Percentiles rank a stretch among this genome's conserved stretches.
These are phyloP conservation scores for Fraxinus angustifolia DNA, from an alignment of 305 asterid genomes.

Conservation along the genomic window DNA sequence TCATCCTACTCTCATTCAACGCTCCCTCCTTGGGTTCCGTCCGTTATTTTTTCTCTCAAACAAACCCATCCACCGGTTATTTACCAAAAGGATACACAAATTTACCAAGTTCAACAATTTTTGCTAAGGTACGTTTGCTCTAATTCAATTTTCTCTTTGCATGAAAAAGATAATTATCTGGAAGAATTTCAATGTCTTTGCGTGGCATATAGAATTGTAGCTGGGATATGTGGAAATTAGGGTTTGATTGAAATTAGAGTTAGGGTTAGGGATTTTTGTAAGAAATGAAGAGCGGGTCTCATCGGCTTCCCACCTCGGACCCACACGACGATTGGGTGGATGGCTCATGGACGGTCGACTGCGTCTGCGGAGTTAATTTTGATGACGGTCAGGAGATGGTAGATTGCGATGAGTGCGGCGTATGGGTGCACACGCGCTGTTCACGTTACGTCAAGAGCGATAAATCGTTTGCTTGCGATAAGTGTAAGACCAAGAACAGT, in stretches of 20 bases:
- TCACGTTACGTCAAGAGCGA: slow-evolving; percentile 81
- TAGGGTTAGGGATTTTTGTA: slow-evolving; percentile 33
- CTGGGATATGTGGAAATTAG: slow-evolving; percentile 31
- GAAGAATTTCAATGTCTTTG: background rate
- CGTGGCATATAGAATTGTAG: slow-evolving; percentile 6
- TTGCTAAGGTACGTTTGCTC: slow-evolving; percentile 27
- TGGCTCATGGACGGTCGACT: slow-evolving; percentile 97
- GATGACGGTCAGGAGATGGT: slow-evolving; percentile 99
- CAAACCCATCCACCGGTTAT: background rate
- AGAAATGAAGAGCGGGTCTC: slow-evolving; percentile 81
- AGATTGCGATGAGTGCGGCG: slow-evolving; percentile 96
- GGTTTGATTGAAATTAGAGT: slow-evolving; percentile 30
- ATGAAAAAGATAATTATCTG: background rate
- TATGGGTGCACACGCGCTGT: slow-evolving; percentile 98
- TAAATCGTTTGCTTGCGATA: slow-evolving; percentile 76
- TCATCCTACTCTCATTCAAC: slow-evolving; percentile 35
- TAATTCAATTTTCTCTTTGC: slow-evolving; percentile 17
- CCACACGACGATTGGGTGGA: slow-evolving; percentile 89
- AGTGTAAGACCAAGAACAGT: slow-evolving; percentile 68
- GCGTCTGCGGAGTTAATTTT: slow-evolving; percentile 87
- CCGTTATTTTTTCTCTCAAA: background rate
- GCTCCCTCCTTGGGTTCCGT: slow-evolving; percentile 2
- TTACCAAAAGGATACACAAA: slow-evolving; percentile 18
- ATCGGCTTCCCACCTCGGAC: slow-evolving; percentile 62
- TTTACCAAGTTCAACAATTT: slow-evolving; percentile 21